Base-by-base conservation (phyloP, 768 basidiomycete genomes). In the Hypsizygus marmoreus region DNA sequence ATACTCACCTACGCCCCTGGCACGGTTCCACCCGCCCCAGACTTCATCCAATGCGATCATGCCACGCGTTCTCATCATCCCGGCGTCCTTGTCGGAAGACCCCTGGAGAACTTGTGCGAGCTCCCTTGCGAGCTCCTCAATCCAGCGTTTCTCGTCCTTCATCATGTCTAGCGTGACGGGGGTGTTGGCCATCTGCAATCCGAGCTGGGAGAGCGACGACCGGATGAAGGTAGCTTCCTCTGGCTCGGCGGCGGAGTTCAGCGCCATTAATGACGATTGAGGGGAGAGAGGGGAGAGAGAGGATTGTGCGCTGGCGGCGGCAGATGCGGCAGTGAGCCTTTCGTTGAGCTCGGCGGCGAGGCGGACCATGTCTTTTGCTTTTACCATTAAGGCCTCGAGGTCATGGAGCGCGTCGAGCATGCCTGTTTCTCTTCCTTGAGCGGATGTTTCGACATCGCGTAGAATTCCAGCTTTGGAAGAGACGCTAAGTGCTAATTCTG, bases 11-110 rank as follows among this genome's bases (percentile, higher is more conserved):
- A 95, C 87, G 38, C 94, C 94, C 54, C 94, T 71, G 5, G 91
- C 93, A 47, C 94, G 83, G 60, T 95, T 95, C 94, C 94, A 97
- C 2, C 88, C 83, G 20, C 91, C 91, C 94, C 94, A 97, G 0
- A 88, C 88, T 66, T 95, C 94, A 60, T 97, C 94, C 20, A 97
- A 67, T 0, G 86, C 90, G 29, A 97, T 77, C 25, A 95, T 79
- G 1, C 91, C 92, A 22, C 91, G 79, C 2, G 77, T 73, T 45
- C 76, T 75, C 89, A 95, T 91, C 57, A 95, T 74, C 1, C 90
- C 87, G 13, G 36, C 56, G n/a, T 50, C 57, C n/a, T 46, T 53
- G 14, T 35, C 40, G 10, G 53, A 68, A 61, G 65, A 52, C 14
- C 72, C 73, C 45, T 76, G 83, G 5, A 99, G 72, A 4, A 97